Evolutionary conservation across 139 green algal genomes (phyloP).

Genomic region (Micractinium sp.): DNA sequence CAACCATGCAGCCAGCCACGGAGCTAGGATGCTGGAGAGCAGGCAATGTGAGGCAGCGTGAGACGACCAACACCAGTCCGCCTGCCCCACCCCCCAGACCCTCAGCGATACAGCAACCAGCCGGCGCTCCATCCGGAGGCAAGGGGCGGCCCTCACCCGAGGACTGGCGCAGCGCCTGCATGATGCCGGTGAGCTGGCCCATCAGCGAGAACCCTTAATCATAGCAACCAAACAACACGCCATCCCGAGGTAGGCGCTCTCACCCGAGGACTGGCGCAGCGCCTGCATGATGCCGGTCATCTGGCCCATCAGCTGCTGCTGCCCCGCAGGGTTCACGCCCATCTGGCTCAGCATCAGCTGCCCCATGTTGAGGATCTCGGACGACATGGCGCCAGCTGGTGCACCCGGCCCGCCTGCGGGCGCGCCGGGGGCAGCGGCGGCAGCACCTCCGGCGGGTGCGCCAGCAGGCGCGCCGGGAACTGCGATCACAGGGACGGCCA

Average conservation of each 20-base stretch:
- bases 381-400: neutral
- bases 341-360: constrained; percentile 11
- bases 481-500: neutral
- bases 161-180: no score
- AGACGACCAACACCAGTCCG: neutral
- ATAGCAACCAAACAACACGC: no score
- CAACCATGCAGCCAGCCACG: neutral
- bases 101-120: neutral
- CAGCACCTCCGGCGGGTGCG: neutral
- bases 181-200: neutral
- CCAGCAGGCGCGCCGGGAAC: neutral
- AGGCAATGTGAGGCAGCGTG: neutral
- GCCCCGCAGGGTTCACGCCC: constrained; percentile 6
- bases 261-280: constrained; percentile 27
- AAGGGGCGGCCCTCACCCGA: no score
- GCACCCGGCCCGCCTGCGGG: neutral
- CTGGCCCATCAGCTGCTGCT: constrained; percentile 33
- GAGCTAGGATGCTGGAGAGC: neutral
- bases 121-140: no score
- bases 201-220: neutral
- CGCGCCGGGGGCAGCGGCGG: neutral
- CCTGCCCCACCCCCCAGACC: neutral
- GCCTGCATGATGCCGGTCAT: constrained; percentile 18
- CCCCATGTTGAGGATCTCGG: constrained; percentile 2
- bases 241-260: no score